These are phyloP conservation scores for Chiua virens DNA, from an alignment of 768 basidiomycete species.

Conservation along the genomic window DNA sequence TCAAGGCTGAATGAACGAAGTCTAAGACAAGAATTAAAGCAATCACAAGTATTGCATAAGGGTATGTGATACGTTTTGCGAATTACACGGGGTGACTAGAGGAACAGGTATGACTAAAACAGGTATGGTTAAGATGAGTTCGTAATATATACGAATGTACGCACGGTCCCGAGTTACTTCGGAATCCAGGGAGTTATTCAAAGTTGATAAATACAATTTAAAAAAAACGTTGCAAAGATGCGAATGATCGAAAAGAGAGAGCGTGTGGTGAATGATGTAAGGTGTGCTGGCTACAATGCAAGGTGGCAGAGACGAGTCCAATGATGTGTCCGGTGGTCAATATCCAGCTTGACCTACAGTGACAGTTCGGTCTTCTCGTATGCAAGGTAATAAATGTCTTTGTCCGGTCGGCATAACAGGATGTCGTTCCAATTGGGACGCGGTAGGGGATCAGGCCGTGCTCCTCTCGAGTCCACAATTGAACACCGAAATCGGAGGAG, in stretches of 20 bases:
- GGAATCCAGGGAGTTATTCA: conserved; percentile 13
- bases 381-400: conserved; percentile 52
- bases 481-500: conserved; percentile 61
- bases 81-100: conserved; percentile 13
- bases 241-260: neutral
- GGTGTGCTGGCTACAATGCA: conserved; percentile 1
- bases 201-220: conserved; percentile 23
- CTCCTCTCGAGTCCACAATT: conserved; percentile 55
- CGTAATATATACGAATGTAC: conserved; percentile 6
- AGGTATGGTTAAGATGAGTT: neutral
- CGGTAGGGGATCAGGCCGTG: conserved; percentile 44
- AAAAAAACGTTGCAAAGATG: conserved; percentile 3
- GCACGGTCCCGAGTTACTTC: conserved; percentile 15
- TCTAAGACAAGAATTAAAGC: neutral
- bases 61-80: conserved; percentile 8
- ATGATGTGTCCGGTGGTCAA: conserved; percentile 20
- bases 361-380: conserved; percentile 33
- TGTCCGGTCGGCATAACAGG: conserved; percentile 61
- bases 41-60: conserved; percentile 5
- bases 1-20: conserved; percentile 3
- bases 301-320: conserved; percentile 9
- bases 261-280: conserved; percentile 14
- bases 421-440: conserved; percentile 80
- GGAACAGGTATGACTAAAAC: conserved; percentile 9
- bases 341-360: conserved; percentile 27